phyloP scores from a whole-genome alignment of 257 asterid genomes.

The Solanum neorickii region DNA sequence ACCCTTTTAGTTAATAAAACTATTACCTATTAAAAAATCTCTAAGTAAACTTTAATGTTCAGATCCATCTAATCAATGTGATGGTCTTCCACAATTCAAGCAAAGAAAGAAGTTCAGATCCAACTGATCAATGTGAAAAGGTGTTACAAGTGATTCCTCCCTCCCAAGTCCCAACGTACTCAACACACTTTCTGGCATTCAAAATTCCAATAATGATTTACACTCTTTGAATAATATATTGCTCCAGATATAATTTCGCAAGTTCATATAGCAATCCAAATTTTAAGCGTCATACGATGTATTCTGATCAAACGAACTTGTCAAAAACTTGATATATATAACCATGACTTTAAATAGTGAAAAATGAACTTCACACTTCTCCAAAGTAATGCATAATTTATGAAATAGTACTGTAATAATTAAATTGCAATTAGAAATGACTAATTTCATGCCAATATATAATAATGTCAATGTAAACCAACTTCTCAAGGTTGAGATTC shows the following conservation, averaged over 20 bases:
- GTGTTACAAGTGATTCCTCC: background rate
- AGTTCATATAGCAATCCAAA: background rate
- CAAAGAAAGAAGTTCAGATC: background rate
- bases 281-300: background rate
- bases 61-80: background rate
- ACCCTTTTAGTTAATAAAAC: background rate
- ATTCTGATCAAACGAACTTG: background rate
- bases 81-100: background rate
- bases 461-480: background rate
- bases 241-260: background rate
- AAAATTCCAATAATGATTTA: background rate
- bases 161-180: background rate
- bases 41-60: background rate
- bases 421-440: background rate
- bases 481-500: background rate
- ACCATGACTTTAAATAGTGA: background rate
- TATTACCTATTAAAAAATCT: background rate
- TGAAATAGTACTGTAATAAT: background rate
- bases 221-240: background rate
- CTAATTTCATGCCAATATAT: background rate
- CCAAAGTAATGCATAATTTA: background rate
- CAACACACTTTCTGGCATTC: background rate
- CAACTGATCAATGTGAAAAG: background rate
- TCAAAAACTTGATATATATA: background rate
- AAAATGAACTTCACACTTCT: background rate